phyloP scores from a whole-genome alignment of 2,329 filamentous ascomycete species.

The Gremmenia infestans region DNA sequence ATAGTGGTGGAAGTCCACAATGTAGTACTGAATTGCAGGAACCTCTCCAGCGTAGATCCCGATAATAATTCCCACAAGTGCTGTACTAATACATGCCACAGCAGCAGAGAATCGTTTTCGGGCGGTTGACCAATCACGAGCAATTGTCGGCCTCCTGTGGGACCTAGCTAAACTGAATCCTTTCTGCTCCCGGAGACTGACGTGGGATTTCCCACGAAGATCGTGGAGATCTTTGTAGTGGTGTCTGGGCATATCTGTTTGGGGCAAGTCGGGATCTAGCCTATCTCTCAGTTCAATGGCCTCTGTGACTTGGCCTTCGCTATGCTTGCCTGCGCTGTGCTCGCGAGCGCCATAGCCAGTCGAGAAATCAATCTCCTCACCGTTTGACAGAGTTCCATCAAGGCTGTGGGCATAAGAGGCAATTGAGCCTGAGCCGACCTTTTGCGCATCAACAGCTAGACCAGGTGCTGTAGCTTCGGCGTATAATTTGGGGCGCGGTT shows the following conservation, averaged over 20 bases:
- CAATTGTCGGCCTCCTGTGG: slow-evolving; percentile 59
- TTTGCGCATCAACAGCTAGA: background rate
- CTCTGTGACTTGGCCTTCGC: background rate
- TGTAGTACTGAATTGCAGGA: slow-evolving; percentile 72
- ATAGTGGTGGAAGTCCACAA: slow-evolving; percentile 63
- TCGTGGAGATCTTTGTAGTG: slow-evolving; percentile 27
- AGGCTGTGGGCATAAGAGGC: slow-evolving; percentile 16
- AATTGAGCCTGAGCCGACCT: background rate
- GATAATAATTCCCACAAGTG: slow-evolving; percentile 63
- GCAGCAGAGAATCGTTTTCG: slow-evolving; percentile 65
- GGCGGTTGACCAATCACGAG: slow-evolving; percentile 63
- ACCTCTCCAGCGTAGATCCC: slow-evolving; percentile 76
- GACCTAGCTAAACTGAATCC: slow-evolving; percentile 49
- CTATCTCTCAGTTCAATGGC: slow-evolving; percentile 1
- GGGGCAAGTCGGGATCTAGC: slow-evolving; percentile 16
- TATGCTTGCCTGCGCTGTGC: slow-evolving; percentile 11
- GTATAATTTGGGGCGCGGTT: slow-evolving; percentile 1
- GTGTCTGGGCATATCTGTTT: slow-evolving; percentile 11
- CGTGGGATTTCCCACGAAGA: slow-evolving; percentile 47
- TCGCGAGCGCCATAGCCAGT: slow-evolving; percentile 19
- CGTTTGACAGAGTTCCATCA: slow-evolving; percentile 19
- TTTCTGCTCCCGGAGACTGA: slow-evolving; percentile 46
- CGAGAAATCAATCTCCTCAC: slow-evolving; percentile 25
- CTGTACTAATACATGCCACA: slow-evolving; percentile 68
- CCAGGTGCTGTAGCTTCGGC: background rate